Conservation (phyloP, 2,329 filamentous ascomycete species). For the Beauveria caledonica region DNA sequence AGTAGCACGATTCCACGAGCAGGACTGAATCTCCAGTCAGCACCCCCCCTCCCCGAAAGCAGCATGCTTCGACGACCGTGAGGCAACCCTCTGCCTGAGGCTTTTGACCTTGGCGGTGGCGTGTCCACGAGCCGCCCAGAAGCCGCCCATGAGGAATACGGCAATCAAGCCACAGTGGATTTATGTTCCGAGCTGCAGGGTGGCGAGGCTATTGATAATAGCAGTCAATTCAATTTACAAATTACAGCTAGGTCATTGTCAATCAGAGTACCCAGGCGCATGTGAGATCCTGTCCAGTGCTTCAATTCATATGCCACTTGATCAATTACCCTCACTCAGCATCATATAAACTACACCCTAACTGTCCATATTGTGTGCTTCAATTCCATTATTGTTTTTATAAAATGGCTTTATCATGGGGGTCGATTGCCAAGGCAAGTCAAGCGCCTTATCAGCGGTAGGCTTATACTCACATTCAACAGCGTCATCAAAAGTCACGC, state of each 20-base stretch:
- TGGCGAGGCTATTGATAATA: background rate
- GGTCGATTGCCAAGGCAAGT: background rate
- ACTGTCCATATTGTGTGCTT: background rate
- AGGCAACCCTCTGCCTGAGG: background rate
- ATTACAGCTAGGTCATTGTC: background rate
- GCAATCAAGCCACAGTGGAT: background rate
- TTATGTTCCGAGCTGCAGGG: background rate
- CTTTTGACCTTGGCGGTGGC: background rate
- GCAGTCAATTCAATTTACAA: background rate
- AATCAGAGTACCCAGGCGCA: background rate
- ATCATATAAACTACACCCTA: background rate
- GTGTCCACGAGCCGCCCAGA: background rate
- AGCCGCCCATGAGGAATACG: no score
- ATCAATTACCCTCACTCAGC: background rate
- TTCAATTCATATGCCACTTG: background rate
- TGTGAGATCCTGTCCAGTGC: background rate
- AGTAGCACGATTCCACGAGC: background rate
- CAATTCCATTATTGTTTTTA: background rate
- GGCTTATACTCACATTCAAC: slow-evolving; percentile 13
- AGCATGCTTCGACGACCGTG: background rate
- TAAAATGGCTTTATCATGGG: background rate
- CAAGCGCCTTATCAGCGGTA: background rate
- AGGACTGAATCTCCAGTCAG: background rate
- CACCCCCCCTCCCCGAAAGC: background rate
- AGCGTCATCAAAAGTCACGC: background rate